phyloP scores from a whole-genome alignment of 805 yeast species.

The Saturnispora serradocipensis region DNA sequence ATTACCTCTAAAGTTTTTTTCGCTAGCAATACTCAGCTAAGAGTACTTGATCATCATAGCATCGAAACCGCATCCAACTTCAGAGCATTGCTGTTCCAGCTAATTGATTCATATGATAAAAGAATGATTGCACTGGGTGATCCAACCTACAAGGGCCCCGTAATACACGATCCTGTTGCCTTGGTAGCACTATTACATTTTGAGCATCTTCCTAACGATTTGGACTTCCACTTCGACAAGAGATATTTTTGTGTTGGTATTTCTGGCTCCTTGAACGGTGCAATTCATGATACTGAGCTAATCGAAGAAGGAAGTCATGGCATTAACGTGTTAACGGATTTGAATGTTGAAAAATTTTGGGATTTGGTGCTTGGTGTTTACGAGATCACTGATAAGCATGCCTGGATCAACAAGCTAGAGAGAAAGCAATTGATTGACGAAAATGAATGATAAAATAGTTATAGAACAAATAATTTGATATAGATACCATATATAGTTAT shows the following conservation, averaged over 20 bases:
- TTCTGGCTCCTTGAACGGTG: slow-evolving; percentile 10
- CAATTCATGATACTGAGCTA: slow-evolving; percentile 20
- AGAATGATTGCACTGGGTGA: slow-evolving; percentile 35
- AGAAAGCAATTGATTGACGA: slow-evolving; percentile 9
- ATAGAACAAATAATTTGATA: neutral
- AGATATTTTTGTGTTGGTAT: slow-evolving; percentile 14
- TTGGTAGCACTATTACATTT: slow-evolving; percentile 48
- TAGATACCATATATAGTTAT: neutral
- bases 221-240: slow-evolving; percentile 17
- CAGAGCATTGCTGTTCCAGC: slow-evolving; percentile 45
- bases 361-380: slow-evolving; percentile 31
- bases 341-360: slow-evolving; percentile 41
- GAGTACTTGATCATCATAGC: slow-evolving; percentile 30
- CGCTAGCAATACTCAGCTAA: slow-evolving; percentile 30
- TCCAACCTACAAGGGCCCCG: slow-evolving; percentile 48
- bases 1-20: slow-evolving; percentile 61
- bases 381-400: slow-evolving; percentile 27
- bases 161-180: slow-evolving; percentile 76
- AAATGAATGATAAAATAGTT: neutral
- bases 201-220: slow-evolving; percentile 18
- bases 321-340: slow-evolving; percentile 30
- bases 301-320: slow-evolving; percentile 24
- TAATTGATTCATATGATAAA: slow-evolving; percentile 42
- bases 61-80: slow-evolving; percentile 31
- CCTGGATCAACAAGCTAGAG: slow-evolving; percentile 13